These are phyloP conservation scores for Trypanosoma congolense DNA, from an alignment of 208 protist species.

Conservation along the genomic window DNA sequence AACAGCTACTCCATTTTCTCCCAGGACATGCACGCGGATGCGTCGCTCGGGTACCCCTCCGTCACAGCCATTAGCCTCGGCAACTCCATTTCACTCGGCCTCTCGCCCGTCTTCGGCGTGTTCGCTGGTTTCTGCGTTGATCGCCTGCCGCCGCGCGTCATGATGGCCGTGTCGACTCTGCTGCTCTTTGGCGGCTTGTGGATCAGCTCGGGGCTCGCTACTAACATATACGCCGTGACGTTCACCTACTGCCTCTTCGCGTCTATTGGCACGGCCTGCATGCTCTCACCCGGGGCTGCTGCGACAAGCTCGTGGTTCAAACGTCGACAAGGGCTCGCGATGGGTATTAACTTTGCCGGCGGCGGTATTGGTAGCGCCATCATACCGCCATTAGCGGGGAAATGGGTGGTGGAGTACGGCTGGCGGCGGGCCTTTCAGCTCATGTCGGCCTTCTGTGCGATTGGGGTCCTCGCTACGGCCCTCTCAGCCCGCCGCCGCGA, in stretches of 20 bases:
- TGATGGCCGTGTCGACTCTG: conserved; percentile 59
- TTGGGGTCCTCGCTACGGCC: conserved; percentile 60
- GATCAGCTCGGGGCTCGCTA: conserved; percentile 56
- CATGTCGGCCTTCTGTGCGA: conserved; percentile 71
- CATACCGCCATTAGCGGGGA: conserved; percentile 56
- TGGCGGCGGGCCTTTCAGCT: conserved; percentile 81
- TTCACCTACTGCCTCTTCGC: conserved; percentile 64
- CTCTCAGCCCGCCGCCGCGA: conserved; percentile 21
- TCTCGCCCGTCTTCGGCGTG: conserved; percentile 70
- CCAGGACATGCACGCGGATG: conserved; percentile 62
- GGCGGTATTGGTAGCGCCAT: conserved; percentile 71
- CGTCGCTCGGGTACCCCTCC: conserved; percentile 55
- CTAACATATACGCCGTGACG: conserved; percentile 51
- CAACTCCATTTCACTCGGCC: conserved; percentile 66
- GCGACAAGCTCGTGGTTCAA: conserved; percentile 74
- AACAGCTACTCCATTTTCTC: conserved; percentile 83
- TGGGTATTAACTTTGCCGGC: conserved; percentile 77
- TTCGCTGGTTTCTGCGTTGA: conserved; percentile 71
- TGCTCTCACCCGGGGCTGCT: conserved; percentile 71
- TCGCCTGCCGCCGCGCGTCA: conserved; percentile 55
- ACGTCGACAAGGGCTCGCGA: conserved; percentile 42
- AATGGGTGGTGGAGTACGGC: conserved; percentile 61
- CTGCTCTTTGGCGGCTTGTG: conserved; percentile 57
- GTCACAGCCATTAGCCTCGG: conserved; percentile 68
- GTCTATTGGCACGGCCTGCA: conserved; percentile 64